Percentiles rank a stretch among this genome's conserved stretches.
Conservation (phyloP, 2,329 filamentous ascomycete genomes). For the Cryphonectria parasitica region DNA sequence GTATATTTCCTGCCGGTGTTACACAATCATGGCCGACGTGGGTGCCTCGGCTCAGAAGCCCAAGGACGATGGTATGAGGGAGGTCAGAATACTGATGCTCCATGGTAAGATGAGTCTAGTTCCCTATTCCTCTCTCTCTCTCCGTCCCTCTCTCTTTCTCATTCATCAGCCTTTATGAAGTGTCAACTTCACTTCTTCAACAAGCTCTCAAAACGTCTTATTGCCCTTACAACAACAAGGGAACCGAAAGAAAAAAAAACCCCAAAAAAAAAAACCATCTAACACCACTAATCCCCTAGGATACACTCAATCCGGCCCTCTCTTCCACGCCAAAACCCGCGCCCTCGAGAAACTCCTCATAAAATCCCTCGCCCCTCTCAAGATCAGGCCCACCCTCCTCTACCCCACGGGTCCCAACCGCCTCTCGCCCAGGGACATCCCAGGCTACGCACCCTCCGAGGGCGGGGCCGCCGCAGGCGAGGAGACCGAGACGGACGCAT, state of each 20-base stretch:
- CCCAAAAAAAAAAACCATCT: not conserved
- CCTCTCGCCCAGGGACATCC: conserved; percentile 68
- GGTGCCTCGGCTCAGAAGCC: conserved; percentile 27
- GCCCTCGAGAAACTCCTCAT: conserved; percentile 79
- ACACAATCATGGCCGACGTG: conserved; percentile 20
- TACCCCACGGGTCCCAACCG: conserved; percentile 72
- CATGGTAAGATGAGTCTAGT: conserved; percentile 56
- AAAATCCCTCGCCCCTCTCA: conserved; percentile 69
- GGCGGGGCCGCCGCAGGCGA: conserved; percentile 41
- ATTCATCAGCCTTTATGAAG: too few relatives aligned
- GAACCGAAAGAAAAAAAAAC: not conserved
- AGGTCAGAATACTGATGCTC: conserved; percentile 75
- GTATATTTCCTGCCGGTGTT: not conserved
- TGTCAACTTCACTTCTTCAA: too few relatives aligned
- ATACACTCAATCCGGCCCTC: conserved; percentile 85
- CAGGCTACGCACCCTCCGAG: conserved; percentile 61
- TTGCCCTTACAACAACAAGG: too few relatives aligned
- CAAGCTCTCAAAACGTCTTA: not conserved
- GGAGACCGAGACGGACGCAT: conserved; percentile 63
- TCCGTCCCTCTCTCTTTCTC: not conserved
- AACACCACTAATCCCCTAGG: conserved; percentile 48
- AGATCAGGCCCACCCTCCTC: conserved; percentile 53
- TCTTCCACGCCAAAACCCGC: conserved; percentile 88
- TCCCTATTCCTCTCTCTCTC: not conserved
- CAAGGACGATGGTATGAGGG: conserved; percentile 47